phyloP scores from a whole-genome alignment of 768 basidiomycete genomes.

The Chalciporus pseudorubinellus region DNA sequence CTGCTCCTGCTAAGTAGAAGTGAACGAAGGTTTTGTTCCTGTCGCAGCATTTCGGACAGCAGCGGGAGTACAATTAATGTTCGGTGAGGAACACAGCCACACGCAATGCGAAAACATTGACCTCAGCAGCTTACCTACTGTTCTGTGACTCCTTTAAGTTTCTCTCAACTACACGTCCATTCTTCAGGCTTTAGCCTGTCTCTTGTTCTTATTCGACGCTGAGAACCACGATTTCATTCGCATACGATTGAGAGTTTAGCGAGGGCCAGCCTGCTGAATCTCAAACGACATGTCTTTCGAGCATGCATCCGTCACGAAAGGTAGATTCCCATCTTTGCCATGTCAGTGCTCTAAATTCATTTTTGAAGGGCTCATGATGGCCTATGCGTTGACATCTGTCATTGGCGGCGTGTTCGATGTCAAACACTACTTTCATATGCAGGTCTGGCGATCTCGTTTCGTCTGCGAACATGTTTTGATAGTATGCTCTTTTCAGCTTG shows the following conservation, averaged over 20 bases:
- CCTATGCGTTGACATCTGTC: conserved; percentile 68
- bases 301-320: conserved; percentile 82
- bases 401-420: conserved; percentile 76
- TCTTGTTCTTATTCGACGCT: neutral
- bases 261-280: neutral
- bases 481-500: conserved; percentile 46
- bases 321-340: conserved; percentile 34
- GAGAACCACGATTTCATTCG: neutral
- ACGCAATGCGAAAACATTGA: no score
- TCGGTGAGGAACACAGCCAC: no score
- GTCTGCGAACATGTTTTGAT: conserved; percentile 1
- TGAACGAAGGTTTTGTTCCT: no score
- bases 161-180: no score
- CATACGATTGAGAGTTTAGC: neutral
- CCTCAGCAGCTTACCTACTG: neutral
- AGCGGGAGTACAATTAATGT: no score
- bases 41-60: no score
- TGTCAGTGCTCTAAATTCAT: neutral
- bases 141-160: no score
- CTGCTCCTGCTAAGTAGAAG: no score
- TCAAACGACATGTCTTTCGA: conserved; percentile 65
- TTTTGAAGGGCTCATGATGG: conserved; percentile 70
- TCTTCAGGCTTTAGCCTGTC: neutral
- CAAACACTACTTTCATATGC: conserved; percentile 87
- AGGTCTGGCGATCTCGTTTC: conserved; percentile 43